Evolutionary conservation across 2,329 filamentous ascomycete species (phyloP).

Genomic region (Sclerotinia minor): DNA sequence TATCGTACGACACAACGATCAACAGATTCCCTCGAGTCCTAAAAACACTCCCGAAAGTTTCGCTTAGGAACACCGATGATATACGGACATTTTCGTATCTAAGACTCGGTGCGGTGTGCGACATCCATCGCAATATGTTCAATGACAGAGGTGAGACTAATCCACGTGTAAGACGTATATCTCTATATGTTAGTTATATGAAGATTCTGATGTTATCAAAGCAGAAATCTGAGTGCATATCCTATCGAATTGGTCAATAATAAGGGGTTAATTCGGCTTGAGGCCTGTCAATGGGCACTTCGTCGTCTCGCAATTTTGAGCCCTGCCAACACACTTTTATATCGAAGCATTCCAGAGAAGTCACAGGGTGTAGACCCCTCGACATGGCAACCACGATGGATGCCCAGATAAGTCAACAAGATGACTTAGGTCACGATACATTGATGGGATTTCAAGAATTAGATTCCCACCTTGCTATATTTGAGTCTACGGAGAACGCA

Average conservation of each 20-base stretch:
- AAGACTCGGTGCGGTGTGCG: slow-evolving; percentile 23
- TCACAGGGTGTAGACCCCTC: slow-evolving; percentile 42
- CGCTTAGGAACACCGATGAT: slow-evolving; percentile 17
- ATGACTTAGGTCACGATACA: slow-evolving; percentile 38
- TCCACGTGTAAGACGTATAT: slow-evolving; percentile 41
- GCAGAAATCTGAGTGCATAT: slow-evolving; percentile 29
- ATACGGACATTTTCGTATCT: slow-evolving; percentile 9
- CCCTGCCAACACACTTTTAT: slow-evolving; percentile 36
- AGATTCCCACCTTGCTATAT: slow-evolving; percentile 44
- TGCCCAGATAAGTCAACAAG: slow-evolving; percentile 39
- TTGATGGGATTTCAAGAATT: slow-evolving; percentile 43
- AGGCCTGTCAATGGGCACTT: slow-evolving; percentile 38
- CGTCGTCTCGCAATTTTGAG: slow-evolving; percentile 36
- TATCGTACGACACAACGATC: slow-evolving; percentile 36
- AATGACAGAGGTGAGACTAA: slow-evolving; percentile 40
- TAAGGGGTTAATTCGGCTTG: slow-evolving; percentile 30
- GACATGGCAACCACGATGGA: slow-evolving; percentile 43
- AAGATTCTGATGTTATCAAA: slow-evolving; percentile 32
- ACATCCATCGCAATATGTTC: slow-evolving; percentile 34
- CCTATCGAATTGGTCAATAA: slow-evolving; percentile 24
- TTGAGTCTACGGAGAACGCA: slow-evolving; percentile 37
- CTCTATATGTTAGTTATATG: slow-evolving; percentile 32
- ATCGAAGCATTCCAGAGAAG: slow-evolving; percentile 40
- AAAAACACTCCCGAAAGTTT: slow-evolving; percentile 21
- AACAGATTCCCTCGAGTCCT: slow-evolving; percentile 28